Evolutionary conservation across 768 basidiomycete species (phyloP), one percentile per base, ranked within the genome.

Genomic region (Daedaleopsis sinensis): DNA sequence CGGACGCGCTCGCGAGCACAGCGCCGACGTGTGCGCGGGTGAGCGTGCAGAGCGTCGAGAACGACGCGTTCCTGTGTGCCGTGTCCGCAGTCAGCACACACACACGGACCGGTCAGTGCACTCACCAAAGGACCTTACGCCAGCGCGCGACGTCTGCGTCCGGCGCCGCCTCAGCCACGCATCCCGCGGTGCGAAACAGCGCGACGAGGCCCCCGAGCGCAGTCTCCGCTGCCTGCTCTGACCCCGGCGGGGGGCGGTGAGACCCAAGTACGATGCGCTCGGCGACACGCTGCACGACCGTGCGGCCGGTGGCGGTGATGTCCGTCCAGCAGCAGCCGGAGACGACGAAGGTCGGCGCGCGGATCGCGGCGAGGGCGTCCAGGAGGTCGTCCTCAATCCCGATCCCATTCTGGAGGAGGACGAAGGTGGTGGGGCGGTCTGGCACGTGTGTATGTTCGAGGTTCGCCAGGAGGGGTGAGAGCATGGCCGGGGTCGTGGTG

Each of bases 261-360:
- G 64, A 64, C 10, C 75, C 75, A 3, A 74, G 60, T 11, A 70
- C 65, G 10, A 76, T 54, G 10, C 64, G 50, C 43, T 76, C 72
- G 35, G 65, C 59, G 16, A 69, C 69, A 21, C 63, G 64, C 52
- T 76, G 75, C 5, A 50, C 54, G 39, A 75, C 39, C 32, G 53
- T 65, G 36, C 59, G 54, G 9, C 73, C 73, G 8, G 73, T 52
- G 8, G 63, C 56, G 4, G 73, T 76, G 0, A 65, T 62, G 59
- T 76, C 74, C 19, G 74, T 67, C 75, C 75, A 76, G 27, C 73
- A 72, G 61, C 75, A 76, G 2, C 68, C 74, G 5, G 74, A 73
- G 10, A 76, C 63, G 52, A 76, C 55, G 23, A 58, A 50, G 27
- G 53, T 32, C 4, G 58, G 54, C 10, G 44, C 57, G 1, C 35